These are phyloP conservation scores for Rubus parviflorus DNA, from an alignment of 306 rosid species.

Conservation along the genomic window DNA sequence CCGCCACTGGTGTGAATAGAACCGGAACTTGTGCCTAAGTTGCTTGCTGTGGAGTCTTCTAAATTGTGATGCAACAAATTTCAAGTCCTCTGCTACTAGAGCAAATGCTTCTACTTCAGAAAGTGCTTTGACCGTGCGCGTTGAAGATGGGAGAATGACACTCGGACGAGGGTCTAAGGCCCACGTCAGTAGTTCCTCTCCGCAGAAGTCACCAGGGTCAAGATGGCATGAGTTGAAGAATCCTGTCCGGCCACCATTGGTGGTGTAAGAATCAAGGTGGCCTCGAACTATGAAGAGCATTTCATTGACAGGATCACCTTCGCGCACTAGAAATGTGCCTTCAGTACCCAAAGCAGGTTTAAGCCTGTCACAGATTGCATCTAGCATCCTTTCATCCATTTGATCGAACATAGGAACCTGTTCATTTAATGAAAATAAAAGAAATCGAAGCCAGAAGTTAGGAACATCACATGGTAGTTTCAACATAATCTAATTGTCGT, in stretches of 20 bases:
- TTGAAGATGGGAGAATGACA: constrained; percentile 73
- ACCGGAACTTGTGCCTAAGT: constrained; percentile 77
- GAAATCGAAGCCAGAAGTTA: neutral
- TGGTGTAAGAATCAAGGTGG: constrained; percentile 89
- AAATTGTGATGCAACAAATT: constrained; percentile 83
- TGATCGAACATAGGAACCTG: constrained; percentile 90
- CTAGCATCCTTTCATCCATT: constrained; percentile 96
- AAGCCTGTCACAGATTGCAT: constrained; percentile 90
- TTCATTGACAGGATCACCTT: constrained; percentile 89
- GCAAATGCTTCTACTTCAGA: constrained; percentile 96
- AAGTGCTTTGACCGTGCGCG: constrained; percentile 76
- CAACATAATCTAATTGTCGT: neutral
- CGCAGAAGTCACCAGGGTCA: constrained; percentile 91
- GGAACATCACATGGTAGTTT: neutral
- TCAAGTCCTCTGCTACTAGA: constrained; percentile 81
- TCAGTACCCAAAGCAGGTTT: constrained; percentile 81
- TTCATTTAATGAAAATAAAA: neutral
- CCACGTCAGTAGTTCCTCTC: constrained; percentile 93
- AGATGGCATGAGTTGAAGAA: constrained; percentile 83
- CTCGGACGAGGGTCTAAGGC: constrained; percentile 83
- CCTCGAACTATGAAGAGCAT: constrained; percentile 93
- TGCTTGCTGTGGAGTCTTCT: constrained; percentile 81
- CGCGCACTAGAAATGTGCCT: constrained; percentile 73
- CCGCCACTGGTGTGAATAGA: constrained; percentile 91
- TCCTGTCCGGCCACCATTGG: constrained; percentile 87